Evolutionary conservation across 2,329 filamentous ascomycete genomes (phyloP).

Genomic region (Fusarium palustre): DNA sequence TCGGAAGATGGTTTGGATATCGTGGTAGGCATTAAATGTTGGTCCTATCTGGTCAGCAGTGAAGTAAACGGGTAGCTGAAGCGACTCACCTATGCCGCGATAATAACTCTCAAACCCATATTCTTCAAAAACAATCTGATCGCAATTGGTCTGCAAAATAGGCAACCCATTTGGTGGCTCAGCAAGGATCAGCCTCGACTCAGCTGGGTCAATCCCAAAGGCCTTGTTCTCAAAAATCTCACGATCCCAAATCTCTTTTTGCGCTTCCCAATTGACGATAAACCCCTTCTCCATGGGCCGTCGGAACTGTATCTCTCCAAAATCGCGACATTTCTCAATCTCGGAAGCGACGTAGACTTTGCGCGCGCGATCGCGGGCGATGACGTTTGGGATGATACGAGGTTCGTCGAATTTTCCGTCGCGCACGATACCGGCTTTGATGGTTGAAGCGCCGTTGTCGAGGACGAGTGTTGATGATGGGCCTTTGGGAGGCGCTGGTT

Average conservation of each 20-base stretch:
- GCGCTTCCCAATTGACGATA: conserved; percentile 94
- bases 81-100: conserved; percentile 72
- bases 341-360: conserved; percentile 85
- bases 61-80: neutral
- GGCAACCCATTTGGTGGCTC: conserved; percentile 88
- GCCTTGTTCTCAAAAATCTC: conserved; percentile 81
- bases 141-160: conserved; percentile 86
- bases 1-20: conserved; percentile 76
- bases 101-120: conserved; percentile 92
- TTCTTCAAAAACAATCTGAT: conserved; percentile 98
- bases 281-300: conserved; percentile 94
- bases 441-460: conserved; percentile 91
- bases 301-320: conserved; percentile 87
- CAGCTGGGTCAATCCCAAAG: conserved; percentile 77
- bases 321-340: conserved; percentile 83
- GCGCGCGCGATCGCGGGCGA: conserved; percentile 84
- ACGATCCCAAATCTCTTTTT: conserved; percentile 95
- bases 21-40: conserved; percentile 84
- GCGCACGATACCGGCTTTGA: conserved; percentile 86
- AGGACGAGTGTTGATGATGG: conserved; percentile 81
- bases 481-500: conserved; percentile 62
- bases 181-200: conserved; percentile 85
- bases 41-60: conserved; percentile 63
- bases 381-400: conserved; percentile 84
- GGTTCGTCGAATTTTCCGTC: conserved; percentile 65